Evolutionary conservation across 768 basidiomycete species (phyloP).

Genomic region (Russula sp.): DNA sequence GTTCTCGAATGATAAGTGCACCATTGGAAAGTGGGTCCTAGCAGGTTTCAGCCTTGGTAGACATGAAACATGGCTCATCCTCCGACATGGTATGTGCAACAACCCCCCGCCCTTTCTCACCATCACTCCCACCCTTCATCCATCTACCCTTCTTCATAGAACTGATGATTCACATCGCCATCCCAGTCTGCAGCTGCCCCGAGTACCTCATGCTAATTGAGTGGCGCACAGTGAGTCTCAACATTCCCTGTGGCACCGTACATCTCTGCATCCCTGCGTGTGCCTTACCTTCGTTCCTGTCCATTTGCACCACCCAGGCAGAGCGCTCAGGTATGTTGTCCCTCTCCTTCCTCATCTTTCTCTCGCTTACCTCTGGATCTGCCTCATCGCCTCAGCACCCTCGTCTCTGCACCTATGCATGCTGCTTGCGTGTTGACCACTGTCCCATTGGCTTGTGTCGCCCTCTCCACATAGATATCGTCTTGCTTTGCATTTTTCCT

Average conservation of each 20-base stretch:
- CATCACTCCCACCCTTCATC: conserved; percentile 1
- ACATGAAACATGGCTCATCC: conserved; percentile 71
- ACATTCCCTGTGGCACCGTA: conserved; percentile 42
- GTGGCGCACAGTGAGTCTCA: conserved; percentile 42
- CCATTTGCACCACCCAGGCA: no score
- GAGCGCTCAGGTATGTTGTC: no score
- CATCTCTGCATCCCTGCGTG: conserved; percentile 48
- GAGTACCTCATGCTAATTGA: conserved; percentile 53
- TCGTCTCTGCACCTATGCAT: no score
- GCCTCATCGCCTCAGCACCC: no score
- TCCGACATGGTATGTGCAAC: conserved; percentile 36
- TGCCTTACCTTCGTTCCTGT: no score
- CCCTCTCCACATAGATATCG: conserved; percentile 16
- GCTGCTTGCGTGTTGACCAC: no score
- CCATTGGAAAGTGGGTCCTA: conserved; percentile 60
- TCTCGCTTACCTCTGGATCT: no score
- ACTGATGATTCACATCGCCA: conserved; percentile 36
- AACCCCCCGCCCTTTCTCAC: conserved; percentile 36
- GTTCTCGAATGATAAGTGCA: conserved; percentile 57
- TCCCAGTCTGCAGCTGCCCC: conserved; percentile 57
- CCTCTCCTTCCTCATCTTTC: no score
- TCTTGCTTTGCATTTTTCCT: conserved; percentile 12
- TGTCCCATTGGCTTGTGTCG: no score
- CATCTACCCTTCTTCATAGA: conserved; percentile 27
- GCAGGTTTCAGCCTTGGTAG: conserved; percentile 79